phyloP scores from a whole-genome alignment of 495 filamentous ascomycete species.

The Penicillium waksmanii region DNA sequence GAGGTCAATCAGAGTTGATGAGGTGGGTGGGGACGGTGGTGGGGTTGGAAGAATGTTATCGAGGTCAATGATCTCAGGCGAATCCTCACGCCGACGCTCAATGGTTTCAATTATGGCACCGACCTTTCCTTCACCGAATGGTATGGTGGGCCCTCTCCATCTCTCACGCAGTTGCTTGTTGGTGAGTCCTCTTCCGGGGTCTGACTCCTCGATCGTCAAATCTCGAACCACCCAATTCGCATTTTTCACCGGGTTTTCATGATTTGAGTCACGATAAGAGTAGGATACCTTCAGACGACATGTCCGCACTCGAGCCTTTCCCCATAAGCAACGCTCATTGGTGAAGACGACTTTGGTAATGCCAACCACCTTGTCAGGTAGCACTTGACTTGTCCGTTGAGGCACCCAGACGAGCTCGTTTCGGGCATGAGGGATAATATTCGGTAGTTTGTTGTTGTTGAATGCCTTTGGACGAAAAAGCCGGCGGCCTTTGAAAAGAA shows the following conservation, averaged over 20 bases:
- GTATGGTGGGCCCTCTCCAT: not conserved
- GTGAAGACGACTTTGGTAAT: not conserved
- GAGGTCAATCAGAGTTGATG: slow-evolving; percentile 21
- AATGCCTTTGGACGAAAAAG: slow-evolving; percentile 10
- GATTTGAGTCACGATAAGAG: not conserved
- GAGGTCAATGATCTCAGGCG: slow-evolving; percentile 15
- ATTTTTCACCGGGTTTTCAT: not conserved
- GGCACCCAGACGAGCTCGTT: not conserved
- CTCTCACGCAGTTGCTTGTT: not conserved
- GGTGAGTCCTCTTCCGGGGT: not conserved
- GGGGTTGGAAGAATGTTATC: slow-evolving; percentile 10
- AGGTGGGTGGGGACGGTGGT: not conserved
- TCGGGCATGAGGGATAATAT: not conserved
- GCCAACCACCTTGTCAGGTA: not conserved
- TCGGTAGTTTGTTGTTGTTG: slow-evolving; percentile 2
- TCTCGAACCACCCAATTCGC: not conserved
- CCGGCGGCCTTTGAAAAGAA: slow-evolving; percentile 10
- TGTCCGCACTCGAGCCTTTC: not conserved
- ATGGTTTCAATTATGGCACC: not conserved
- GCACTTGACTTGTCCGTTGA: not conserved
- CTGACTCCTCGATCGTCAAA: not conserved
- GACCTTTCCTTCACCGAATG: slow-evolving; percentile 1
- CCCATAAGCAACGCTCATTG: not conserved
- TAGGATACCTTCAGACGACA: not conserved
- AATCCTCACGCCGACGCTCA: not conserved